Conservation (phyloP, 495 filamentous ascomycete species). For the Hypomontagnella submonticulosa region DNA sequence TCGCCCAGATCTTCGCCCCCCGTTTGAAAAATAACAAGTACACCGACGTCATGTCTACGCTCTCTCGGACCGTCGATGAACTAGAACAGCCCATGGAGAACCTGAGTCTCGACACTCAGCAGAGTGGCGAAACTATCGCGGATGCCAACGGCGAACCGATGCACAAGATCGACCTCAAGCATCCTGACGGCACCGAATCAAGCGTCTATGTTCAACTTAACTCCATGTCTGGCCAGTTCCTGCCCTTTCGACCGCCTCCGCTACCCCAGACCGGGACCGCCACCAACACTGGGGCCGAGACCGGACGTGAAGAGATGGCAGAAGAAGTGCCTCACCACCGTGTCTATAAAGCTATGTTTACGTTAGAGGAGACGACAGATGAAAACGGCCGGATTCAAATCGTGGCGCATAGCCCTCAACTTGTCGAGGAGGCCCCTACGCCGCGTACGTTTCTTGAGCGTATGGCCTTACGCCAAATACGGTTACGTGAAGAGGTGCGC, state of each 20-base stretch:
- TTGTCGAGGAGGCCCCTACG: conserved; percentile 55
- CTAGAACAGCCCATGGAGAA: conserved; percentile 71
- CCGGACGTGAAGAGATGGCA: conserved; percentile 50
- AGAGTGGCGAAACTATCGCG: conserved; percentile 41
- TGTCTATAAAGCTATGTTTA: conserved; percentile 81
- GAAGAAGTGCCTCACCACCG: conserved; percentile 60
- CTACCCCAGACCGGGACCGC: conserved; percentile 67
- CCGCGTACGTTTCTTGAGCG: conserved; percentile 62
- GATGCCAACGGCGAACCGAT: conserved; percentile 47
- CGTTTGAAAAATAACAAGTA: conserved; percentile 62
- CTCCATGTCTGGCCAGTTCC: conserved; percentile 67
- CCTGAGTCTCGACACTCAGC: conserved; percentile 45
- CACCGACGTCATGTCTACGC: conserved; percentile 79
- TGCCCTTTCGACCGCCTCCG: conserved; percentile 83
- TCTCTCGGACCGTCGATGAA: conserved; percentile 75
- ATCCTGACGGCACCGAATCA: conserved; percentile 62
- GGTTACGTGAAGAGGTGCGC: conserved; percentile 58
- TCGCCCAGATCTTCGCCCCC: conserved; percentile 80
- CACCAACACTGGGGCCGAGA: conserved; percentile 43
- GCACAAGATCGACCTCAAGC: conserved; percentile 56
- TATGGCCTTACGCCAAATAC: conserved; percentile 61
- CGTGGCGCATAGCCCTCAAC: conserved; percentile 60
- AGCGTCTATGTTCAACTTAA: conserved; percentile 58
- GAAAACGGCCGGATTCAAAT: conserved; percentile 72
- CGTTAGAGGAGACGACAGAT: conserved; percentile 80